Conservation (phyloP, 768 basidiomycete genomes). For the Amanita exitialis region DNA sequence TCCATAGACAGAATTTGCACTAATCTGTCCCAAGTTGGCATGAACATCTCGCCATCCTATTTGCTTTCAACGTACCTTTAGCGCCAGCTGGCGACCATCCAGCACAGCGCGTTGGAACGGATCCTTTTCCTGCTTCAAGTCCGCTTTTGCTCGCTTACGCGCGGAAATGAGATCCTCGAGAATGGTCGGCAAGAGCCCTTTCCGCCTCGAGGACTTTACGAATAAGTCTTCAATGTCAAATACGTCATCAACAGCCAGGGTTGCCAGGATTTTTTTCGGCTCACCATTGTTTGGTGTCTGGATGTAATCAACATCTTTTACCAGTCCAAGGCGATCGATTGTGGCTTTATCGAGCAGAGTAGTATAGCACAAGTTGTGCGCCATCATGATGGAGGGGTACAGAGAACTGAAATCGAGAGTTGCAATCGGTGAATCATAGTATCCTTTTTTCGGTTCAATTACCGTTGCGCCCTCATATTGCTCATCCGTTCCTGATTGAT, state of each 20-base stretch:
- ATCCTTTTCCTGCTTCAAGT: constrained; percentile 94
- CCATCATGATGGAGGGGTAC: constrained; percentile 99
- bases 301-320: constrained; percentile 84
- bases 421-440: constrained; percentile 94
- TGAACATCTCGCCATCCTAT: not conserved
- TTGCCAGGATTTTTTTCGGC: constrained; percentile 4
- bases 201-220: constrained; percentile 58
- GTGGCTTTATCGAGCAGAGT: constrained; percentile 79
- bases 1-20: constrained; percentile 98
- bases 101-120: constrained; percentile 95
- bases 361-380: constrained; percentile 97
- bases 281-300: constrained; percentile 93
- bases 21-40: constrained; percentile 52
- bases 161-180: constrained; percentile 90
- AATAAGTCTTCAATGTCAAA: constrained; percentile 60
- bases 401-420: constrained; percentile 98
- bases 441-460: constrained; percentile 93
- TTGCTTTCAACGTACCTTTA: constrained; percentile 53
- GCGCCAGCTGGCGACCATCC: constrained; percentile 92
- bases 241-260: not conserved
- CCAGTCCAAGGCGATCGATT: constrained; percentile 67
- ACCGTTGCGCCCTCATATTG: constrained; percentile 99
- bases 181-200: constrained; percentile 86
- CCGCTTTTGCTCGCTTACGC: constrained; percentile 90
- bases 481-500: constrained; percentile 67